Evolutionary conservation across 768 basidiomycete species (phyloP).

Genomic region (Lepiota brunneoincarnata): DNA sequence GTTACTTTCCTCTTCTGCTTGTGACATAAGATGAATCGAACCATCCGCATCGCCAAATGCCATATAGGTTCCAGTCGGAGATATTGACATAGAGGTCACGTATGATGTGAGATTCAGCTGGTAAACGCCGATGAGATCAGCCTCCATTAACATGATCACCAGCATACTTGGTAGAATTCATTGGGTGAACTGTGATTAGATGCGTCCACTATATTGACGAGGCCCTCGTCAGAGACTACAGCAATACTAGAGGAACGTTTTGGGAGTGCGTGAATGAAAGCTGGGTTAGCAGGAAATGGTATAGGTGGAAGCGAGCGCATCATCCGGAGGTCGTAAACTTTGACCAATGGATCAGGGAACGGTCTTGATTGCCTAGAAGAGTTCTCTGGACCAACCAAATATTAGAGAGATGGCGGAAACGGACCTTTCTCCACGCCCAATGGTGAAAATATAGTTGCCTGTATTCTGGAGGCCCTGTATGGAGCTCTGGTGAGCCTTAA

Average conservation of each 20-base stretch:
- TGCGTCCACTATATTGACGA: slow-evolving; percentile 83
- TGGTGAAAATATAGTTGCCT: slow-evolving; percentile 81
- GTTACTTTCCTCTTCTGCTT: slow-evolving; percentile 57
- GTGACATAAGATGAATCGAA: slow-evolving; percentile 75
- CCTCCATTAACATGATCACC: neutral
- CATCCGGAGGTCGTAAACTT: slow-evolving; percentile 86
- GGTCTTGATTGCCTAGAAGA: slow-evolving; percentile 76
- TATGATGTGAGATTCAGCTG: slow-evolving; percentile 75
- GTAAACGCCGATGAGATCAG: slow-evolving; percentile 10
- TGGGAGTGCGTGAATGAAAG: slow-evolving; percentile 81
- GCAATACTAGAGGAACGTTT: slow-evolving; percentile 71
- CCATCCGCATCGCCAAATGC: slow-evolving; percentile 92
- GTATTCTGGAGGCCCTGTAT: slow-evolving; percentile 78
- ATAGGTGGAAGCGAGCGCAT: slow-evolving; percentile 83
- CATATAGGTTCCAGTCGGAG: slow-evolving; percentile 86
- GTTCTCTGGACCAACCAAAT: too few species aligned
- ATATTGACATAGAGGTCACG: slow-evolving; percentile 77
- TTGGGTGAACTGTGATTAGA: slow-evolving; percentile 62
- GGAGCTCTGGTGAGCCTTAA: slow-evolving; percentile 80
- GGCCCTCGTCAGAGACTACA: slow-evolving; percentile 76
- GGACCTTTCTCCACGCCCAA: slow-evolving; percentile 85
- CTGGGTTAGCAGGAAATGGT: slow-evolving; percentile 82
- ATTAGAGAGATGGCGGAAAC: neutral
- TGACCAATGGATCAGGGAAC: slow-evolving; percentile 87
- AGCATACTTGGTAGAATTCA: slow-evolving; percentile 77